These are phyloP conservation scores for Pachysandra terminalis DNA, from an alignment of 164 flowering plant genomes.

Conservation along the genomic window DNA sequence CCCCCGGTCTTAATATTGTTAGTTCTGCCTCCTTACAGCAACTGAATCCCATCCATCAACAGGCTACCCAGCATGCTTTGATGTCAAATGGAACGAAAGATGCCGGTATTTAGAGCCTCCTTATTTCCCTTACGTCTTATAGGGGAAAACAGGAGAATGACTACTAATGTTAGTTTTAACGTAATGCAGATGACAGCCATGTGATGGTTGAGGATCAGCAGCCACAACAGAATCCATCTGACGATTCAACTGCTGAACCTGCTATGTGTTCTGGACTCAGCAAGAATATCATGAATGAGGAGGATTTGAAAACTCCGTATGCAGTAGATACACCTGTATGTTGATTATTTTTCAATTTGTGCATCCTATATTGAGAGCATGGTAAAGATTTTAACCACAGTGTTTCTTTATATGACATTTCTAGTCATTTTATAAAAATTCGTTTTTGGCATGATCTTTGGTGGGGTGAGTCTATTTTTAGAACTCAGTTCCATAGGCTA, in stretches of 20 bases:
- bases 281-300: conserved; percentile 58
- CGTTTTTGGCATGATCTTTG: too few relatives aligned
- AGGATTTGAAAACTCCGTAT: conserved; percentile 60
- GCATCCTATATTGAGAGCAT: neutral
- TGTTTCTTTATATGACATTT: neutral
- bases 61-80: conserved; percentile 47
- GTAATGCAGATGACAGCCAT: conserved; percentile 45
- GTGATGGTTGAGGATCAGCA: conserved; percentile 61
- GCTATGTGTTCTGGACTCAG: conserved; percentile 40
- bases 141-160: neutral
- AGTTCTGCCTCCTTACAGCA: conserved; percentile 54
- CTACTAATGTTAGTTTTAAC: neutral
- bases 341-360: neutral
- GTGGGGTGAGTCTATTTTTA: too few relatives aligned
- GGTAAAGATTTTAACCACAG: neutral
- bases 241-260: conserved; percentile 55
- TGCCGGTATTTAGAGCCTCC: conserved; percentile 39
- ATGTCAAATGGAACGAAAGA: conserved; percentile 47
- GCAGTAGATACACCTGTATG: conserved; percentile 57
- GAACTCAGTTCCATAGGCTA: too few relatives aligned
- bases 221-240: conserved; percentile 51
- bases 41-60: conserved; percentile 49
- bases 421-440: too few relatives aligned
- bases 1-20: conserved; percentile 44
- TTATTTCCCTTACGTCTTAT: neutral